These are phyloP conservation scores for Aspergillus pseudotamarii DNA, from an alignment of 2,329 filamentous ascomycete species.

Conservation along the genomic window DNA sequence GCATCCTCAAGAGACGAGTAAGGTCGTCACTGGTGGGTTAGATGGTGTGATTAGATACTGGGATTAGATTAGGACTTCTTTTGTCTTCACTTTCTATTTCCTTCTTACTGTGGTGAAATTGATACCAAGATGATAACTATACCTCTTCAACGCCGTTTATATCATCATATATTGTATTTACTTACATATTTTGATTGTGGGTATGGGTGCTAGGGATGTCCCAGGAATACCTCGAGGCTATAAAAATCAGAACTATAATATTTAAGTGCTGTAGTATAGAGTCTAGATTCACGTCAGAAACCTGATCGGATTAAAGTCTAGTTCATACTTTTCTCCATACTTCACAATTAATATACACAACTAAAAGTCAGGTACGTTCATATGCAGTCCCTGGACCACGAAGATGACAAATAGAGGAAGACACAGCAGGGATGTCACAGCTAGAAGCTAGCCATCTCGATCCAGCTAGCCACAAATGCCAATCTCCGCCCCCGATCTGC, in stretches of 20 bases:
- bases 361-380: neutral
- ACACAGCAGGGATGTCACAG: neutral
- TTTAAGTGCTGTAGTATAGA: neutral
- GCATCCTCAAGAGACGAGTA: slow-evolving; percentile 97
- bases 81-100: neutral
- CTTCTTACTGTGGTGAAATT: slow-evolving; percentile 1
- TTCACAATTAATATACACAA: neutral
- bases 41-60: slow-evolving; percentile 90
- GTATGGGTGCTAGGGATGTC: neutral
- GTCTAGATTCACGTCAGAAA: neutral
- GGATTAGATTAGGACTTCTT: slow-evolving; percentile 63
- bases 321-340: neutral
- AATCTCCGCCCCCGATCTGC: slow-evolving; percentile 68
- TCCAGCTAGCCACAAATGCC: slow-evolving; percentile 86
- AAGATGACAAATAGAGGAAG: neutral
- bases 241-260: neutral
- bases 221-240: neutral
- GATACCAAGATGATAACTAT: neutral
- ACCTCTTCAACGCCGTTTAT: neutral
- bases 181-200: neutral
- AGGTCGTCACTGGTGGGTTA: slow-evolving; percentile 86
- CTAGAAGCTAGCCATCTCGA: slow-evolving; percentile 70
- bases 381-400: neutral
- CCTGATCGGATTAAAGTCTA: neutral
- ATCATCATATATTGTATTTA: neutral